phyloP scores from a whole-genome alignment of 2,329 filamentous ascomycete genomes.

The Akanthomyces lecanii region DNA sequence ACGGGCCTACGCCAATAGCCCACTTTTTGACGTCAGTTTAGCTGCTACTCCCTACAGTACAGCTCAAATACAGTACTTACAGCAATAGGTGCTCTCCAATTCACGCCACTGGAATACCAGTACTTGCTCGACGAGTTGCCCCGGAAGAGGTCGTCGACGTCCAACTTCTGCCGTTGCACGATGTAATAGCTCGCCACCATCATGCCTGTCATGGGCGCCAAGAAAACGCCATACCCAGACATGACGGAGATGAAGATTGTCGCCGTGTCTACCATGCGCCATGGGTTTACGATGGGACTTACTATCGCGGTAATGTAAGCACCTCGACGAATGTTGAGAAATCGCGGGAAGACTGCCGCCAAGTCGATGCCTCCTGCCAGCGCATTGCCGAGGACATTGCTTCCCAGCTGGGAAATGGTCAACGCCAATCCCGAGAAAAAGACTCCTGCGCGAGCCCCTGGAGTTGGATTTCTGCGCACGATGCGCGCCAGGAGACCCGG shows the following conservation, averaged over 20 bases:
- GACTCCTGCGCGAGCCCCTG: slow-evolving; percentile 33
- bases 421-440: slow-evolving; percentile 37
- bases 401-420: slow-evolving; percentile 34
- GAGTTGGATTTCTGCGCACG: slow-evolving; percentile 27
- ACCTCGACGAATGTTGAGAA: slow-evolving; percentile 36
- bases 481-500: slow-evolving; percentile 32
- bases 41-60: neutral
- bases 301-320: slow-evolving; percentile 35
- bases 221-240: slow-evolving; percentile 34
- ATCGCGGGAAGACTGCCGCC: slow-evolving; percentile 34
- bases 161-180: slow-evolving; percentile 32
- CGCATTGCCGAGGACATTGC: slow-evolving; percentile 35
- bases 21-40: slow-evolving; percentile 28
- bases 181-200: slow-evolving; percentile 35
- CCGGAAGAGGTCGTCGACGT: slow-evolving; percentile 33
- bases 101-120: slow-evolving; percentile 38
- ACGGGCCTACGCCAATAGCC: slow-evolving; percentile 36
- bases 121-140: slow-evolving; percentile 32
- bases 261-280: slow-evolving; percentile 36
- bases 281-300: slow-evolving; percentile 35
- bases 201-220: slow-evolving; percentile 37
- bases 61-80: slow-evolving; percentile 25
- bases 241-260: slow-evolving; percentile 34
- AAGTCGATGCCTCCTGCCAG: slow-evolving; percentile 37
- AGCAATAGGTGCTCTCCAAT: slow-evolving; percentile 37